Conservation (phyloP, 1,284 basidiomycete species). For the Phellopilus nigrolimitatus region DNA sequence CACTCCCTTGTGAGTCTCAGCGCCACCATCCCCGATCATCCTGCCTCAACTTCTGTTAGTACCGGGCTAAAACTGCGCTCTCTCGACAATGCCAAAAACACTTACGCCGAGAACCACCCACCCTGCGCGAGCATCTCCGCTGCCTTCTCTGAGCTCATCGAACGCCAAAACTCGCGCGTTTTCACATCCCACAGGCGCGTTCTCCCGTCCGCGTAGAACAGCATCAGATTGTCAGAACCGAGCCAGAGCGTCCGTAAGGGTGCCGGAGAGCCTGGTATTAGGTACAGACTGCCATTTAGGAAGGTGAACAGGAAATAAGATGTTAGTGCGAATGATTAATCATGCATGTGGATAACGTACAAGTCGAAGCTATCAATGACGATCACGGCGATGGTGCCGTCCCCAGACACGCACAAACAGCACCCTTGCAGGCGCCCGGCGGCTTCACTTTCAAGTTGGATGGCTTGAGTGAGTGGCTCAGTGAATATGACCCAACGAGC, state of each 20-base stretch:
- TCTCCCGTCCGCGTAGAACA: slow-evolving; percentile 74
- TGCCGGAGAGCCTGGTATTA: slow-evolving; percentile 73
- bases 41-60: background rate
- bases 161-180: slow-evolving; percentile 81
- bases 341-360: background rate
- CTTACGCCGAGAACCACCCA: slow-evolving; percentile 70
- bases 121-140: slow-evolving; percentile 67
- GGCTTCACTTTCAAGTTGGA: slow-evolving; percentile 53
- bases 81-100: slow-evolving; percentile 7
- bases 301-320: slow-evolving; percentile 10
- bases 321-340: slow-evolving; percentile 9
- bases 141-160: slow-evolving; percentile 73
- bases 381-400: slow-evolving; percentile 81
- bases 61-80: too few species aligned
- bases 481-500: slow-evolving; percentile 70
- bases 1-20: background rate
- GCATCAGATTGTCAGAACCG: slow-evolving; percentile 66
- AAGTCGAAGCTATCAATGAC: slow-evolving; percentile 50
- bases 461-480: slow-evolving; percentile 53
- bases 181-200: slow-evolving; percentile 88
- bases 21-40: background rate
- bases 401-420: slow-evolving; percentile 67
- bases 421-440: slow-evolving; percentile 64
- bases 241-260: slow-evolving; percentile 65
- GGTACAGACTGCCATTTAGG: slow-evolving; percentile 50